Evolutionary conservation across 148 eudicot genomes (phyloP).

Genomic region (Cornus florida): DNA sequence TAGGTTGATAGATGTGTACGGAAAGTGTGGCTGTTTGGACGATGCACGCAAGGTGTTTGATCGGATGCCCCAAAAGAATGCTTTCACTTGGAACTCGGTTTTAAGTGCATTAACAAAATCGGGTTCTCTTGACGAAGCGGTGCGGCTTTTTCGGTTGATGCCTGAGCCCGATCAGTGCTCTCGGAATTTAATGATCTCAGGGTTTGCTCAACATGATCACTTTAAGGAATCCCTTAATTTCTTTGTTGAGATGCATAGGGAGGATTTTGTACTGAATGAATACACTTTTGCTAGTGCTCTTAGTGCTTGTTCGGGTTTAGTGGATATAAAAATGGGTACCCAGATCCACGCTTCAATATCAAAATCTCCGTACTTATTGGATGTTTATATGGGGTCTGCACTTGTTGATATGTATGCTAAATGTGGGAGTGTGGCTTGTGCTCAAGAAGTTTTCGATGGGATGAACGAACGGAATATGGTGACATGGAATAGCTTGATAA

Average conservation of each 20-base stretch:
- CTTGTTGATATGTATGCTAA: slow-evolving; percentile 87
- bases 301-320: slow-evolving; percentile 76
- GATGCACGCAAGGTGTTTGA: slow-evolving; percentile 70
- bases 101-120: slow-evolving; percentile 38
- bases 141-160: slow-evolving; percentile 39
- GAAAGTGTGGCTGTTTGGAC: slow-evolving; percentile 47
- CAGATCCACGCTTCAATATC: slow-evolving; percentile 64
- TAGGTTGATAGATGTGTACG: slow-evolving; percentile 68
- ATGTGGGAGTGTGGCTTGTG: slow-evolving; percentile 61
- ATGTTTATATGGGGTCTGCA: slow-evolving; percentile 82
- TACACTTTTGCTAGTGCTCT: slow-evolving; percentile 77
- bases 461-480: slow-evolving; percentile 67
- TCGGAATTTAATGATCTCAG: slow-evolving; percentile 81
- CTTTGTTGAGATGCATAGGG: slow-evolving; percentile 61
- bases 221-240: slow-evolving; percentile 54
- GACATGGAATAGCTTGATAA: slow-evolving; percentile 83
- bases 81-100: slow-evolving; percentile 63
- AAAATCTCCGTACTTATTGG: slow-evolving; percentile 41
- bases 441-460: slow-evolving; percentile 59
- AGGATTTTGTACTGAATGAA: slow-evolving; percentile 56
- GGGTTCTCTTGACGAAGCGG: slow-evolving; percentile 61
- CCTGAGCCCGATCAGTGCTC: slow-evolving; percentile 84
- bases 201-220: slow-evolving; percentile 65
- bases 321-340: slow-evolving; percentile 49
- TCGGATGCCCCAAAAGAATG: slow-evolving; percentile 59